phyloP scores from a whole-genome alignment of 805 yeast species.

The Sungouiella thailandica region DNA sequence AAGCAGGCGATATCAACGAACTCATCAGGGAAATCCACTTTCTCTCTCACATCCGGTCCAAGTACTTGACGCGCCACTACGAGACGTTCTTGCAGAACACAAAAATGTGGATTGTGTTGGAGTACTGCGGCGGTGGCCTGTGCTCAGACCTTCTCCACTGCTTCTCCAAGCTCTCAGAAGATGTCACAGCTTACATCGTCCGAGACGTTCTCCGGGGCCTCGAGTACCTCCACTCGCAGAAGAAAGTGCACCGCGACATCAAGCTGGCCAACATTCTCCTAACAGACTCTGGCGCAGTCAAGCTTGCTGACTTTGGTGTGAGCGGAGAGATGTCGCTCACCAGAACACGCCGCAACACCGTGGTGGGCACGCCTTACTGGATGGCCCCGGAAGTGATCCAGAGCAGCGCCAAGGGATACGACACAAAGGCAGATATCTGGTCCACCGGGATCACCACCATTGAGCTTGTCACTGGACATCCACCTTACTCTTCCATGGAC shows the following conservation, averaged over 20 bases:
- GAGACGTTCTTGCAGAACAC: constrained; percentile 62
- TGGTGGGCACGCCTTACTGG: no score
- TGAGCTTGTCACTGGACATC: constrained; percentile 76
- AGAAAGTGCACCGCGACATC: constrained; percentile 82
- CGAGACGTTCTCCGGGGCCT: constrained; percentile 66
- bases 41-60: constrained; percentile 30
- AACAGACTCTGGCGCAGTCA: constrained; percentile 63
- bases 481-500: constrained; percentile 69
- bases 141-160: constrained; percentile 68
- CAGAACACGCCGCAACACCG: constrained; percentile 52
- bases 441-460: constrained; percentile 89
- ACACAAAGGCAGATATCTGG: constrained; percentile 92
- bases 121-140: constrained; percentile 92
- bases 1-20: constrained; percentile 61
- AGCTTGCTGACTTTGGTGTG: constrained; percentile 92
- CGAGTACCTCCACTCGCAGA: constrained; percentile 67
- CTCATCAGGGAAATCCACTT: constrained; percentile 76
- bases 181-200: constrained; percentile 44
- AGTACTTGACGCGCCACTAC: constrained; percentile 56
- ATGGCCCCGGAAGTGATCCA: constrained; percentile 95
- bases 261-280: constrained; percentile 85
- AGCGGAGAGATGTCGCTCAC: constrained; percentile 71
- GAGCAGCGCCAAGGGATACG: constrained; percentile 50
- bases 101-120: constrained; percentile 88
- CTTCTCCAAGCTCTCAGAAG: constrained; percentile 52